Evolutionary conservation across 2,329 filamentous ascomycete genomes (phyloP).

Genomic region (Huntiella savannae): DNA sequence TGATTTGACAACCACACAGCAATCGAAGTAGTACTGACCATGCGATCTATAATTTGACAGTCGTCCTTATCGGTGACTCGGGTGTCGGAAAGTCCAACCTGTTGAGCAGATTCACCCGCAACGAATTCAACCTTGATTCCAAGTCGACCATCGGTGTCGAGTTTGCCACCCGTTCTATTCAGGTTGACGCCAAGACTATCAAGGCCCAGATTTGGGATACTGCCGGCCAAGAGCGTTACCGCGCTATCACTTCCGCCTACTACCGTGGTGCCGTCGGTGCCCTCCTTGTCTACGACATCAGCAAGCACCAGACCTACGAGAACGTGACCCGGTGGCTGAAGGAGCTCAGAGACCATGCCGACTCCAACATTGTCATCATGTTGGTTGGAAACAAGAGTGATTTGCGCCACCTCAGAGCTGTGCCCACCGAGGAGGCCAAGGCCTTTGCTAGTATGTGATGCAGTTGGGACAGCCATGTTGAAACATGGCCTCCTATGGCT

Average conservation of each 20-base stretch:
- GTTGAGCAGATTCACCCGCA: constrained; percentile 95
- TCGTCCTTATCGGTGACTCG: constrained; percentile 97
- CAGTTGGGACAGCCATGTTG: background rate
- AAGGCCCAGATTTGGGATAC: constrained; percentile 99
- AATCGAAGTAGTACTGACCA: too few relatives aligned
- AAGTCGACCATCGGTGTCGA: constrained; percentile 99
- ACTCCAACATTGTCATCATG: constrained; percentile 99
- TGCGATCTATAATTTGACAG: constrained; percentile 24
- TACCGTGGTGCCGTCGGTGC: constrained; percentile 95
- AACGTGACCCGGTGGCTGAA: constrained; percentile 98
- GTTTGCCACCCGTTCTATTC: constrained; percentile 95
- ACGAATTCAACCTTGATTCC: constrained; percentile 99
- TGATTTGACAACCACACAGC: too few relatives aligned
- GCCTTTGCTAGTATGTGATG: constrained; percentile 67
- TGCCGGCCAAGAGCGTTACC: constrained; percentile 94
- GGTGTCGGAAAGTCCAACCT: constrained; percentile 99
- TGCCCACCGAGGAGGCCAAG: constrained; percentile 95
- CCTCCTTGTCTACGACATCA: constrained; percentile 96
- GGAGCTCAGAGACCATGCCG: constrained; percentile 91
- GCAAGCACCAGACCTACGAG: constrained; percentile 98
- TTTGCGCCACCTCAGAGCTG: constrained; percentile 93
- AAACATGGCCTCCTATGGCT: background rate
- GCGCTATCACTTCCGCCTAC: constrained; percentile 97
- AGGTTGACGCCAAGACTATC: constrained; percentile 98
- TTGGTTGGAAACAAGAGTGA: constrained; percentile 99